These are phyloP conservation scores for Aristolochia contorta DNA, from an alignment of 164 flowering plant species.

Conservation along the genomic window DNA sequence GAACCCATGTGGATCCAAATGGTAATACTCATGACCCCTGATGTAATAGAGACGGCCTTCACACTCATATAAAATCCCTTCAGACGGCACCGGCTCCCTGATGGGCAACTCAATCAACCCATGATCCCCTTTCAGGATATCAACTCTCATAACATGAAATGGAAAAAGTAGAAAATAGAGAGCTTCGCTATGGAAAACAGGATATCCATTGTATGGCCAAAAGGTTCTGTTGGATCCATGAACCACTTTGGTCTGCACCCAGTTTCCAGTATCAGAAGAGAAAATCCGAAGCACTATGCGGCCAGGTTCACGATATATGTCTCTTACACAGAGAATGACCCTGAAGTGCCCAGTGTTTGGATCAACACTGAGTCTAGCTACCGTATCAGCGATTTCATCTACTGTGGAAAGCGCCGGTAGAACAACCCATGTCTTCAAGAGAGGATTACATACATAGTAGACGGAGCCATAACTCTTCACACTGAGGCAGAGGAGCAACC, in stretches of 20 bases:
- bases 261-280: neutral
- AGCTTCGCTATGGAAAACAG: neutral
- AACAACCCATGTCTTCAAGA: neutral
- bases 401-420: neutral
- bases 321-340: neutral
- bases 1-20: neutral
- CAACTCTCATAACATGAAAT: neutral
- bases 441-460: conserved; percentile 1
- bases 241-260: neutral
- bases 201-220: neutral
- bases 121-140: neutral
- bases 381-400: too few species aligned
- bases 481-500: neutral
- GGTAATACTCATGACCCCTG: neutral
- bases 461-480: neutral
- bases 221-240: neutral
- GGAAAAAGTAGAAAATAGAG: neutral
- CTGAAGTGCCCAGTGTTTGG: neutral
- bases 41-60: neutral
- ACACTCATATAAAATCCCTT: neutral
- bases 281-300: neutral
- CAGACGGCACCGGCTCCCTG: neutral
- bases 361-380: neutral
- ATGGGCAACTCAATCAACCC: neutral
- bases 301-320: neutral